Evolutionary conservation across 78 protist species (phyloP), one percentile per base, ranked within the genome.

Genomic region (Andalucia godoyi): DNA sequence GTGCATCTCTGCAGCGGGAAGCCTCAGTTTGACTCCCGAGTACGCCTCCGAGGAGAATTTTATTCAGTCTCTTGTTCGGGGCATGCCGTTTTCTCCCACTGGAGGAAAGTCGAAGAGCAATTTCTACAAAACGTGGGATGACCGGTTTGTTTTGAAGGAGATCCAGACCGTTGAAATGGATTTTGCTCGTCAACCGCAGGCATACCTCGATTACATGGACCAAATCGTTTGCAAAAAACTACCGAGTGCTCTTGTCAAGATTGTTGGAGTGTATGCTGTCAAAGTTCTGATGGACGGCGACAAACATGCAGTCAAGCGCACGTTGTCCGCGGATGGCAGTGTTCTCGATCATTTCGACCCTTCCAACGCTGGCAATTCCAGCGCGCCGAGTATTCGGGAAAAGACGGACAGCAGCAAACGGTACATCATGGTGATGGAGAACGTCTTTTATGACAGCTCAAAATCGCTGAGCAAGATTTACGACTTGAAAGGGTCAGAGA

Each of bases 211-310:
- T 10, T 70, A 70, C 18, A 4, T 67, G 50, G 34, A 9, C 8
- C 23, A 7, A 7, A 62, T 38, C 30, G 13, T 66, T 17, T 5
- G 30, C 23, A 32, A 37, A 25, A 12, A 37, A 30, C 13, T 70
- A 29, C 70, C 74, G 30, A 46, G 59, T 23, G 38, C 61, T 30
- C 47, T 70, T 17, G 65, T 61, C 33, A 67, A 67, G 65, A 70
- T 66, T 5, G 13, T 65, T 5, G 74, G 74, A 18, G 74, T 70
- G 41, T 70, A 50, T 33, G 13, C 37, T 21, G 21, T 70, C 10
- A 36, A 18, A 37, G 17, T 68, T 7, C 9, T 36, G 9, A n/a
- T 7, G 25, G 61, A 10, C 7, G 73, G 34, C n/a, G n/a, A n/a
- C 30, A 57, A 23, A 68, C 70, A 10, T 27, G 17, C 52, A 13